Base-by-base conservation (phyloP, 2,329 filamentous ascomycete species). In the Mariannaea sp. region DNA sequence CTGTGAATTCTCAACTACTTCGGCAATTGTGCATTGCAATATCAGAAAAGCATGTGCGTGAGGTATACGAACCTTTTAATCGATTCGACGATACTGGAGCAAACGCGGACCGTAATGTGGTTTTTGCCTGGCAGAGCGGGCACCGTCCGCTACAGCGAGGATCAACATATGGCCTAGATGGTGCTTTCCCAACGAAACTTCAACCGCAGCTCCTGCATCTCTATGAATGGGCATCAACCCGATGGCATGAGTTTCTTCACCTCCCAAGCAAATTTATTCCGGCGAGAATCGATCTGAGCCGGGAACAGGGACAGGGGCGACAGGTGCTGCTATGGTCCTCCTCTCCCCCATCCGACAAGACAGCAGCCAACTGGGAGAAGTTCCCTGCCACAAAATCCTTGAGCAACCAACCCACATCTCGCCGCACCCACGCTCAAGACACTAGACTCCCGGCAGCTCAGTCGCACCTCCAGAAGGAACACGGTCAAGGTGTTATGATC, bases 61-160 rank as follows among this genome's bases (percentile, higher is more conserved):
- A 48, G 3, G 36, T 43, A 7, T 22, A 33, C 26, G 3, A 20
- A 20, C 19, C 35, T 4, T 45, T 49, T 19, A 47, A 52, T 20
- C 36, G 30, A 16, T 39, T 47, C 17, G 40, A 56, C 32, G 39
- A 56, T 35, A 14, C 5, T 13, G 43, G 20, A 24, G 17, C 10
- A 12, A 20, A 46, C 2, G 49, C 49, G 8, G 8, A 30, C 13
- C 13, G 13, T 5, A 30, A 30, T 30, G 13, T 30, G 7, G 13
- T 30, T 12, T 53, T 58, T 16, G 56, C 56, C 12, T 58, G 49
- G 53, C 53, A 56, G 29, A 53, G 47, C 19, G 52, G 56, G 5
- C 48, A 58, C 52, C 44, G 53, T 9, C 56, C 49, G 13, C 24
- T 49, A 2, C 44, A 58, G 20, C 39, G 49, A 7, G 39, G 20